phyloP scores from a whole-genome alignment of 1,139 yeast species.

The Nakaseomyces bracarensis region DNA sequence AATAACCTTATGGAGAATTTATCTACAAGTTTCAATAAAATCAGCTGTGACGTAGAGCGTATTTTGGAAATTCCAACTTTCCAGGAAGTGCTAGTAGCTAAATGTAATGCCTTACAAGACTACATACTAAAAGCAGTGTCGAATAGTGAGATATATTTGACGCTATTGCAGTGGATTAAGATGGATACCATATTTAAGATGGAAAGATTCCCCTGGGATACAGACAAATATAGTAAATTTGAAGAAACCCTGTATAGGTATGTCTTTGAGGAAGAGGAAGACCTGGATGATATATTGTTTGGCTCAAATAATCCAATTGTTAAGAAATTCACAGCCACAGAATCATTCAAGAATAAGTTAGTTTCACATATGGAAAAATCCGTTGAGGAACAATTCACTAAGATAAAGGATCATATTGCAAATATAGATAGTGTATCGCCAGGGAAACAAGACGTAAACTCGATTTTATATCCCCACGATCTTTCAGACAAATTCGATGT shows the following conservation, averaged over 20 bases:
- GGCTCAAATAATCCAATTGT: not conserved
- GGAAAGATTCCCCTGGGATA: not conserved
- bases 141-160: slow-evolving; percentile 6
- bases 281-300: not conserved
- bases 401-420: not conserved
- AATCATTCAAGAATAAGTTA: not conserved
- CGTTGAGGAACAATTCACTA: not conserved
- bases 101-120: slow-evolving; percentile 6
- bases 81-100: not conserved
- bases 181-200: slow-evolving; percentile 10
- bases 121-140: slow-evolving; percentile 6
- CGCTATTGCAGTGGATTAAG: slow-evolving; percentile 12
- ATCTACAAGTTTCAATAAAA: not conserved
- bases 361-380: not conserved
- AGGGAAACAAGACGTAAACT: not conserved
- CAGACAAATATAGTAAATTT: not conserved
- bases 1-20: slow-evolving; percentile 7
- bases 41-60: not conserved
- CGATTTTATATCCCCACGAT: not conserved
- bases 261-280: slow-evolving; percentile 3
- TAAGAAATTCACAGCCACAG: not conserved
- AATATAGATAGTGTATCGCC: not conserved
- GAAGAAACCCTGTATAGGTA: not conserved
- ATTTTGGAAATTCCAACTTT: not conserved
- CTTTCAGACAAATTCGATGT: not conserved